Base-by-base conservation (phyloP, 768 basidiomycete species). In the Kockovaella imperatae region DNA sequence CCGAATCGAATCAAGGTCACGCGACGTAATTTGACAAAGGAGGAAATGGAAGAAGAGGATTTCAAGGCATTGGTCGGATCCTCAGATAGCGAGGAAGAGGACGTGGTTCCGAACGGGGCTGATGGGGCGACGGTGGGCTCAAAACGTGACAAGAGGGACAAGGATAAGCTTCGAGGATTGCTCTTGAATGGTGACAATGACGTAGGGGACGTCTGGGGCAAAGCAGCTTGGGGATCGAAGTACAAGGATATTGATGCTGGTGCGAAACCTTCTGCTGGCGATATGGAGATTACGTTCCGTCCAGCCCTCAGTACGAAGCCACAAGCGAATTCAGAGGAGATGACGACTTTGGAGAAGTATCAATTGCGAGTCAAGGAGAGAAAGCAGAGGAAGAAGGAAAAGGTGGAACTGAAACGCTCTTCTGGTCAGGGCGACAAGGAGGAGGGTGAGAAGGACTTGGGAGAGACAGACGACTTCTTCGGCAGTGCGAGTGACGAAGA, bases 281-380 rank as follows among this genome's bases (percentile, higher is more conserved):
- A 90, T 49, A 86, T 99, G 86, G 84, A 96, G 73, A 84, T 99
- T 62, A 96, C 93, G 0, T 97, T 99, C 70, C 82, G 79, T 14
- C 87, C 95, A 2, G 93, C 83, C 4, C 74, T 97, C 31, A 81
- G 59, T 11, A 77, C 75, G 56, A 48, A 57, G 18, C 47, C 42
- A 20, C 56, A 23, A 1, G 57, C 44, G 30, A 69, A 70, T 29
- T 75, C 74, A 14, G 76, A 77, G 43, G 79, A 86, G n/a, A 83
- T 93, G 74, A 96, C 86, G 4, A 86, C 88, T 1, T 71, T 97
- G 28, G 88, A 91, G 64, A 81, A 74, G 61, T 99, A 99, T 71
- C 83, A 86, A 70, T 75, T 84, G 54, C 90, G 90, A 73, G 80
- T 84, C 78, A 83, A 78, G 71, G 90, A 96, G 73, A 91, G 87